Conservation (phyloP, 495 filamentous ascomycete species). For the Penicillium daleae region DNA sequence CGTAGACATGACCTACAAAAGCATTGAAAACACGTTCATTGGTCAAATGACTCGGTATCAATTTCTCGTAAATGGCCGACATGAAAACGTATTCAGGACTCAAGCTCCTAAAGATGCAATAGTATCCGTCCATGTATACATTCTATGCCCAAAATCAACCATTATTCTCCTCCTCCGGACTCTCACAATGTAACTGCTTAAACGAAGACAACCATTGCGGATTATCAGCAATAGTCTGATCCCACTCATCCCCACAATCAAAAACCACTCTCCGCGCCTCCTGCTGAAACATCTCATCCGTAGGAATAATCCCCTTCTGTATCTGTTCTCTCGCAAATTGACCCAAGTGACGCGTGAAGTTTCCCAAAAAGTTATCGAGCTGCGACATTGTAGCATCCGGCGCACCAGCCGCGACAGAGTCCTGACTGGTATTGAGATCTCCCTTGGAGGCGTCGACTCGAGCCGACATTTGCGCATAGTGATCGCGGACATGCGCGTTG, state of each 20-base stretch:
- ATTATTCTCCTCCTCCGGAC: neutral
- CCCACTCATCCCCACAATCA: slow-evolving; percentile 63
- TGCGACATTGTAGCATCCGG: slow-evolving; percentile 4
- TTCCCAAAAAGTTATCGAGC: slow-evolving; percentile 19
- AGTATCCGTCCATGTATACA: neutral
- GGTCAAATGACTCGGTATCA: neutral
- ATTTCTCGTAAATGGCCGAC: neutral
- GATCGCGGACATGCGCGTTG: slow-evolving; percentile 19
- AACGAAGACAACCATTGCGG: slow-evolving; percentile 60
- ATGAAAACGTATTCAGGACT: neutral
- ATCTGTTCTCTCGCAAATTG: slow-evolving; percentile 28
- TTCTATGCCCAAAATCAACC: neutral
- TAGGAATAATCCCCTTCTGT: slow-evolving; percentile 23
- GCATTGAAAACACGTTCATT: neutral
- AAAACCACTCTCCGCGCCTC: slow-evolving; percentile 62
- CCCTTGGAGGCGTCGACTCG: neutral
- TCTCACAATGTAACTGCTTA: slow-evolving; percentile 38
- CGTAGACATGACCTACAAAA: neutral
- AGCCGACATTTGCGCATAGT: slow-evolving; percentile 19
- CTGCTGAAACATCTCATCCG: slow-evolving; percentile 36
- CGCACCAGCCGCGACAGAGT: neutral
- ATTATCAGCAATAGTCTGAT: slow-evolving; percentile 67
- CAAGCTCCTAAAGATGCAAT: neutral
- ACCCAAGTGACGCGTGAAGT: slow-evolving; percentile 27
- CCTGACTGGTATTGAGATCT: neutral